Conservation (phyloP, 371 early-diverging fungal genomes). For the Syncephalastrum sp. region DNA sequence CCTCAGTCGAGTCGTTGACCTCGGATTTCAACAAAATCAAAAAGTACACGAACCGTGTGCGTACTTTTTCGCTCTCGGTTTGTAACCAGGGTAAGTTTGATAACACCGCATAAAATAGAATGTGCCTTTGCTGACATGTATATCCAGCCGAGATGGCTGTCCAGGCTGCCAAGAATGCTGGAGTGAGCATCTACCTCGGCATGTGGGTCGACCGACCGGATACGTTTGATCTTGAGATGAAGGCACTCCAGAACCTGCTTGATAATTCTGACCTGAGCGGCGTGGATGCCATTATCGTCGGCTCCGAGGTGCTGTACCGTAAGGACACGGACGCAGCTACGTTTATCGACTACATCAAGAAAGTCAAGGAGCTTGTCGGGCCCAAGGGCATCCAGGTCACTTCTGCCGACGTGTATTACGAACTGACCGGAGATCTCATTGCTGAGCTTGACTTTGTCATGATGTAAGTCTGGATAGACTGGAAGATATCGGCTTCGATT, state of each 20-base stretch:
- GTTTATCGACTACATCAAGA: conserved; percentile 33
- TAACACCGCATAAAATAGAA: not conserved
- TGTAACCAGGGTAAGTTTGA: conserved; percentile 56
- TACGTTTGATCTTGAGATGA: conserved; percentile 47
- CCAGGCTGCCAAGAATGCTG: conserved; percentile 54
- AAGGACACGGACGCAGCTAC: conserved; percentile 40
- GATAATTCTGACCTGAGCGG: conserved; percentile 29
- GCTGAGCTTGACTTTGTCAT: conserved; percentile 57
- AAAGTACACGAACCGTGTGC: conserved; percentile 53
- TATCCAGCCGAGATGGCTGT: conserved; percentile 40
- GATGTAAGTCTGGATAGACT: conserved; percentile 30
- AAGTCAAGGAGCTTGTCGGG: conserved; percentile 30
- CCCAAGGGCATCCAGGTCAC: conserved; percentile 43
- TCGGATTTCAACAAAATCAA: conserved; percentile 45
- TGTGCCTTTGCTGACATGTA: not conserved
- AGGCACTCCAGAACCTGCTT: conserved; percentile 44
- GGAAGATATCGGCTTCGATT: not conserved
- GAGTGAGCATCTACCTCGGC: conserved; percentile 59
- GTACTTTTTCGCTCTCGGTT: conserved; percentile 51
- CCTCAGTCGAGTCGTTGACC: conserved; percentile 45
- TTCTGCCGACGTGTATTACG: conserved; percentile 58
- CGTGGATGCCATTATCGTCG: conserved; percentile 57
- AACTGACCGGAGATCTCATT: conserved; percentile 44
- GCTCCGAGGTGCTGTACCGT: conserved; percentile 65
- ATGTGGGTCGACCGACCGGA: conserved; percentile 60